Evolutionary conservation across 805 yeast genomes (phyloP), one percentile per base, ranked within the genome.

Genomic region (Kuraishia piskuri): DNA sequence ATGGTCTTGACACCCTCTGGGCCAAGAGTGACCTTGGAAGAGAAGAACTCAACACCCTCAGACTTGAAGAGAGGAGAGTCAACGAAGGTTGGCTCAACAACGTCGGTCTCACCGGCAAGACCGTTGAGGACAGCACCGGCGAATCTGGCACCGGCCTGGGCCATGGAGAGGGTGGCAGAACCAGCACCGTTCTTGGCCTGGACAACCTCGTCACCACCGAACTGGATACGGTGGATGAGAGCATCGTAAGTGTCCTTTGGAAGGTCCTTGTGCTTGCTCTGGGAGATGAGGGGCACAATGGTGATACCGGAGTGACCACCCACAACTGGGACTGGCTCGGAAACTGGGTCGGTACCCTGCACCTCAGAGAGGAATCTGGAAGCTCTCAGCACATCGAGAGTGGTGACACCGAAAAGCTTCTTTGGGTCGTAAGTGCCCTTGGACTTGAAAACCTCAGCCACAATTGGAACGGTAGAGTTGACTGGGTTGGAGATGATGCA

Each of bases 281-380:
- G 96, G 58, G 96, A 88, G 70, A 90, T 76, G 72, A 91, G 77
- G 68, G 97, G 97, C 57, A 90, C 95, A 73, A 90, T 90, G 72
- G 97, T 91, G 69, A 86, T 84, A 74, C 97, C 97, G 56, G 96
- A 89, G 84, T 90, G 97, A 64, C 97, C 97, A 71, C 97, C 97
- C 60, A 91, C 92, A 67, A 91, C 96, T 60, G 89, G 80, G 60
- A 90, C 88, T 61, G 72, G 75, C 79, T 88, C 96, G 61, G 78
- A 72, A 58, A 75, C 78, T 68, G 96, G 97, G 77, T 86, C 82
- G 66, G 90, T 82, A 65, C 80, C 79, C 53, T 75, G 81, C 66
- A 82, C 67, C 71, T 80, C 84, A 65, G 81, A 76, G 62, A 85
- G 80, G 77, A 89, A 91, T 75, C 92, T 82, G 55, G 94, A 83